phyloP scores from a whole-genome alignment of 169 alveolate genomes.

The Besnoitia besnoiti region DNA sequence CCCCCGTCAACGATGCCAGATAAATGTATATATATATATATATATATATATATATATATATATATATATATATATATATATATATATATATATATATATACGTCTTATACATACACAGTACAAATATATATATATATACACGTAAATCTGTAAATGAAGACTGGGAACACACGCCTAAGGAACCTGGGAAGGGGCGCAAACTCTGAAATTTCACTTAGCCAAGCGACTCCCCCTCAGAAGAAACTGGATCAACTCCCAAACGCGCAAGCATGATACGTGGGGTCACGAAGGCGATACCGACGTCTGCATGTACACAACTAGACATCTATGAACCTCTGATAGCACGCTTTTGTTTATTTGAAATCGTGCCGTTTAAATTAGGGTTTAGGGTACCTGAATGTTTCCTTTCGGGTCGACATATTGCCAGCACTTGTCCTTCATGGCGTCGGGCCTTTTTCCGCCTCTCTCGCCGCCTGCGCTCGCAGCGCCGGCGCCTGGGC shows the following conservation, averaged over 20 bases:
- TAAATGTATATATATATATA: background rate
- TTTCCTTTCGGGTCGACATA: conserved; percentile 78
- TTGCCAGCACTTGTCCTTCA: conserved; percentile 77
- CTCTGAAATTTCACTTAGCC: too few species aligned
- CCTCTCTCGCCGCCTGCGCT: background rate
- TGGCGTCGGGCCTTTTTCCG: conserved; percentile 70
- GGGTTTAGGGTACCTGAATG: conserved; percentile 69
- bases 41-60: background rate
- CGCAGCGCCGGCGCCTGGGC: background rate
- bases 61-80: background rate
- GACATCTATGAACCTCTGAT: too few species aligned
- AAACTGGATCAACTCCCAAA: too few species aligned
- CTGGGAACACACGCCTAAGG: too few species aligned
- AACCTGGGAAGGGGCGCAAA: too few species aligned
- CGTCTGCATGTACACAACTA: too few species aligned
- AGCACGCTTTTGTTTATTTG: background rate
- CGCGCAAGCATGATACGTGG: too few species aligned
- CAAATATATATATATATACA: too few species aligned
- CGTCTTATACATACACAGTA: too few species aligned
- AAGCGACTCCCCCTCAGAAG: too few species aligned
- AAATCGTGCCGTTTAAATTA: background rate
- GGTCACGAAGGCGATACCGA: too few species aligned
- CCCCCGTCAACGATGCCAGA: background rate
- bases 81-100: background rate
- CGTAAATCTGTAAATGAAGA: too few species aligned